Evolutionary conservation across 1,284 basidiomycete species (phyloP).

Genomic region (Anthracocystis walkeri): DNA sequence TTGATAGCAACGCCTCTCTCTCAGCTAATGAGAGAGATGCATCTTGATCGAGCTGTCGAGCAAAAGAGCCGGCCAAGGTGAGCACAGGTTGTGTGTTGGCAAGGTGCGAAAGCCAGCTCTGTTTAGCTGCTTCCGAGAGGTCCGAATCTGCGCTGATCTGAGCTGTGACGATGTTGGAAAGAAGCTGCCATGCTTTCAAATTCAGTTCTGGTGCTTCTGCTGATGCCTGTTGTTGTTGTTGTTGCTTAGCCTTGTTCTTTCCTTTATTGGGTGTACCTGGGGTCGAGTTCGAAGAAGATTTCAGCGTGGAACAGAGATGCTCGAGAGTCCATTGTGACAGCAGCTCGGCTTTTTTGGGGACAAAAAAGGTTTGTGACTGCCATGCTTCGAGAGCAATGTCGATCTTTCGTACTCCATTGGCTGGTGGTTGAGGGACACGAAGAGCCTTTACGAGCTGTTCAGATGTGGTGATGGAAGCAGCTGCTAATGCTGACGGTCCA

Average conservation of each 20-base stretch:
- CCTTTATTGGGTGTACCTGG: constrained; percentile 27
- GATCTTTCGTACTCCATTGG: constrained; percentile 32
- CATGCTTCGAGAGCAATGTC: constrained; percentile 45
- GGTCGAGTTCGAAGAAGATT: constrained; percentile 9
- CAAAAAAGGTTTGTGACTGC: constrained; percentile 33
- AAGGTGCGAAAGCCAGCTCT: constrained; percentile 45
- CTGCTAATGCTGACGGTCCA: constrained; percentile 18
- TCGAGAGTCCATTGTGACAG: constrained; percentile 55
- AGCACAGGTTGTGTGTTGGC: constrained; percentile 44
- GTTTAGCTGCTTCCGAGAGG: constrained; percentile 36
- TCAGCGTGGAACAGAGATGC: constrained; percentile 33
- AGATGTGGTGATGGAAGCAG: constrained; percentile 55
- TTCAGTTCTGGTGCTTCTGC: constrained; percentile 15
- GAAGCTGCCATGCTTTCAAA: constrained; percentile 47
- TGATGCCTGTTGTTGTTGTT: neutral
- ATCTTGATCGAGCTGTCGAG: constrained; percentile 16
- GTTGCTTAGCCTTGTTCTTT: constrained; percentile 38
- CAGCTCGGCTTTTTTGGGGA: constrained; percentile 56
- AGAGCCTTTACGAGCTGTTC: constrained; percentile 61
- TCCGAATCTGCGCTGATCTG: constrained; percentile 17
- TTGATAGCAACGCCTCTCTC: constrained; percentile 4
- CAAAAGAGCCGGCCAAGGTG: constrained; percentile 28
- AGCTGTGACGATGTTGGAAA: constrained; percentile 23
- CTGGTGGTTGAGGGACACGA: constrained; percentile 35
- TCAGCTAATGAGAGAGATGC: neutral